These are phyloP conservation scores for Eucommia ulmoides DNA, from an alignment of 257 asterid species.

Conservation along the genomic window DNA sequence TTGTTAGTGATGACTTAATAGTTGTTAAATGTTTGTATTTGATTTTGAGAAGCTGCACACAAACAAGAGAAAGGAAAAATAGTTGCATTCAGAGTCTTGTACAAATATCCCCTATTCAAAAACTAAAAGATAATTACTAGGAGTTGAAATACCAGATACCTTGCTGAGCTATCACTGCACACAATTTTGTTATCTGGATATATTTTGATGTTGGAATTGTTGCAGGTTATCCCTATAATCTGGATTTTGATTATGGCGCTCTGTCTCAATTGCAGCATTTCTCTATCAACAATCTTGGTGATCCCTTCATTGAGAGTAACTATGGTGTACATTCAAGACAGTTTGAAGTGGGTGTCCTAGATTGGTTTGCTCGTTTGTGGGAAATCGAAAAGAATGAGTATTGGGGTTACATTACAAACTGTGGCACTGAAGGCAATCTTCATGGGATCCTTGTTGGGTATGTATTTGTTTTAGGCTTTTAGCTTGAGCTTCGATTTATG, in stretches of 20 bases:
- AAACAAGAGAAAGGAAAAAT: too few species aligned
- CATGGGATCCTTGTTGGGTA: slow-evolving; percentile 21
- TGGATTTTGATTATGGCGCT: slow-evolving; percentile 5
- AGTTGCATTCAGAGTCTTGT: too few species aligned
- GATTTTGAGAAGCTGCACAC: too few species aligned
- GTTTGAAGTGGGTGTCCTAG: slow-evolving; percentile 18
- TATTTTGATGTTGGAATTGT: background rate
- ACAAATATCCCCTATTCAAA: too few species aligned
- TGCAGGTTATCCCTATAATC: slow-evolving; percentile 14
- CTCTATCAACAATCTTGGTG: slow-evolving; percentile 20
- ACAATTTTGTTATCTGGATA: background rate
- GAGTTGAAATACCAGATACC: too few species aligned
- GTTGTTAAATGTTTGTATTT: too few species aligned
- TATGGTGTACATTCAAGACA: slow-evolving; percentile 16
- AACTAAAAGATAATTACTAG: too few species aligned
- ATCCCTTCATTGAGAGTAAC: slow-evolving; percentile 14
- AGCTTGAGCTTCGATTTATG: background rate
- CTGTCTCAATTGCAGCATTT: slow-evolving; percentile 13
- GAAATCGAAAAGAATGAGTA: slow-evolving; percentile 13
- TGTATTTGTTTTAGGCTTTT: background rate
- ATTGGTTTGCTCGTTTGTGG: slow-evolving; percentile 18
- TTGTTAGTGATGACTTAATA: too few species aligned
- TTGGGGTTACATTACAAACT: slow-evolving; percentile 20
- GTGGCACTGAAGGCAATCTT: slow-evolving; percentile 21
- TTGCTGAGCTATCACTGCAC: background rate